Evolutionary conservation across 2,329 filamentous ascomycete genomes (phyloP), one percentile per base, ranked within the genome.

Genomic region (Hymenoscyphus fructigenus): DNA sequence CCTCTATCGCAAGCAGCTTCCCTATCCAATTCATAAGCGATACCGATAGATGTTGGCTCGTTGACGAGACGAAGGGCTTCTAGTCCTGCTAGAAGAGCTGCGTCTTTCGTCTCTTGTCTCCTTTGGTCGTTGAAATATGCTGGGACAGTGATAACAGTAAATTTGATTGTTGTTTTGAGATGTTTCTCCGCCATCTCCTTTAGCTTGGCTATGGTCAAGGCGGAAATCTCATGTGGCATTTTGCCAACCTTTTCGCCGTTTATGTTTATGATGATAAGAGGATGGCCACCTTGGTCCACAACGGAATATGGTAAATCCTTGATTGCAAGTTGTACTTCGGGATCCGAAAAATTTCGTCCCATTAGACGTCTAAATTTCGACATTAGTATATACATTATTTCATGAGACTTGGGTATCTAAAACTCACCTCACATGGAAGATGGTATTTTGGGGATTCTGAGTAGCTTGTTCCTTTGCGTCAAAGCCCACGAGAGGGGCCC

Each of bases 101-200:
- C 93, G 78, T 97, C 93, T 88, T 97, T 97, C 81, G 93, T 97
- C 68, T 93, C 93, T 82, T 96, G 92, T 82, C 93, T 88, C 85
- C 97, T 93, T 82, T 93, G 93, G 84, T 97, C 93, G 83, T 96
- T 97, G 91, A 97, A 97, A 85, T 97, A 97, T 82, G 93, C 92
- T 74, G 88, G 88, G 53, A 91, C 88, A 62, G 88, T 90, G 78
- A 91, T 85, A 76, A 91, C 87, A 7, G 65, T 59, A 26, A 44
- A 7, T 1, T 4, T 50, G n/a, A 66, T 53, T 0, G 57, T 47
- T 38, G 32, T 12, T 23, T 57, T 36, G 15, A 68, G 29, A 23
- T 64, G 34, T 1, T 3, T 36, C 29, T 66, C 62, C 17, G 65
- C 67, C 32, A 64, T 62, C 1, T 12, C 12, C 53, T 66, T 67